A percentile compares a stretch with the other conserved stretches of the same genome.
phyloP scores from a whole-genome alignment of 2,329 filamentous ascomycete species.

The Cladosporium halotolerans region DNA sequence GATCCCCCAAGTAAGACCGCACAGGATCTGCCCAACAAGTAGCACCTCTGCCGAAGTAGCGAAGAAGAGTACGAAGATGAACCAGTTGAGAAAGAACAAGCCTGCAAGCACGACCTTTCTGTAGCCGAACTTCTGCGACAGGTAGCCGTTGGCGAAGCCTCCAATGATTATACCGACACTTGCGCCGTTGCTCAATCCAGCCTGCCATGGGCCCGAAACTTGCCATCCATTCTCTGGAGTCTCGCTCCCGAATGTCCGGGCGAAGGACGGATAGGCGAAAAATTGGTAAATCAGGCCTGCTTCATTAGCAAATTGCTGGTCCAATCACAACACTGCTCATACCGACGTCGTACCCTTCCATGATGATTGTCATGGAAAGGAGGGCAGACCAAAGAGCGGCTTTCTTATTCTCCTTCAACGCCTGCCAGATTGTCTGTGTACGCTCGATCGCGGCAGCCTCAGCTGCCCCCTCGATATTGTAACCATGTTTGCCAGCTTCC shows the following conservation, averaged over 20 bases:
- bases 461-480: constrained; percentile 34
- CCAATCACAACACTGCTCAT: neutral
- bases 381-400: constrained; percentile 50
- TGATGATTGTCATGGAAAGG: constrained; percentile 35
- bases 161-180: constrained; percentile 50
- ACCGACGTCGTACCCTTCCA: constrained; percentile 53
- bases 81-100: constrained; percentile 25
- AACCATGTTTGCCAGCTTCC: too few species aligned
- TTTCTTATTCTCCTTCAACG: constrained; percentile 38
- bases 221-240: constrained; percentile 31
- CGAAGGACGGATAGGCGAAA: constrained; percentile 36
- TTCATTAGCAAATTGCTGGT: too few species aligned
- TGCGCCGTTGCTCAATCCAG: constrained; percentile 41
- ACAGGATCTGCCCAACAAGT: constrained; percentile 47
- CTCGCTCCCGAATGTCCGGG: constrained; percentile 46
- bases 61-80: constrained; percentile 52
- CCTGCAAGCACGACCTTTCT: constrained; percentile 13
- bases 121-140: constrained; percentile 12
- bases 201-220: constrained; percentile 30
- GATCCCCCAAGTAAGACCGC: constrained; percentile 55
- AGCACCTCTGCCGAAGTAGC: constrained; percentile 35
- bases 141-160: constrained; percentile 20
- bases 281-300: constrained; percentile 21
- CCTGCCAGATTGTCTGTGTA: constrained; percentile 20
- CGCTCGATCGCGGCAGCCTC: constrained; percentile 14